Conservation (phyloP, 148 eudicot species). For the Beta vulgaris region DNA sequence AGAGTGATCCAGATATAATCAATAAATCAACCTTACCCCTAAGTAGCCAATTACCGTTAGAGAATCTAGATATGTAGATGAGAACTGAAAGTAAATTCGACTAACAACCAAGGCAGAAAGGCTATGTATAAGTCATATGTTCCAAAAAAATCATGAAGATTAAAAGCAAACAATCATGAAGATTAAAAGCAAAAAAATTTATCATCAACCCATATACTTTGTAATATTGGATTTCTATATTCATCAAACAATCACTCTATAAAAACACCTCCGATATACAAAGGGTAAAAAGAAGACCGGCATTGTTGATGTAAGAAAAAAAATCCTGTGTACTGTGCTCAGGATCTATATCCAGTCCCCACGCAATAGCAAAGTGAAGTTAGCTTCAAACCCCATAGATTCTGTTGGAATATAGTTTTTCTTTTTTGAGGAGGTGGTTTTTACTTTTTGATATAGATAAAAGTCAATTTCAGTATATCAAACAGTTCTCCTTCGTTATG, state of each 20-base stretch:
- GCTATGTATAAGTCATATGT: too few species aligned
- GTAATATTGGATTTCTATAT: neutral
- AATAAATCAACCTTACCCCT: neutral
- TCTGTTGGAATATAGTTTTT: neutral
- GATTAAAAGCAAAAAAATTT: neutral
- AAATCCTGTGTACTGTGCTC: neutral
- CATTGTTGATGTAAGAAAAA: neutral
- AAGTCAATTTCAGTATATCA: neutral
- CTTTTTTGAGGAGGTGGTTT: too few species aligned
- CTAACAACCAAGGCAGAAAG: neutral
- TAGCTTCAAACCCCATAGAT: neutral
- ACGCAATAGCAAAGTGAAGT: neutral
- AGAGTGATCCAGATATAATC: too few species aligned
- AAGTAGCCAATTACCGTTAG: neutral
- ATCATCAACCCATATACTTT: neutral
- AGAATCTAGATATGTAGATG: neutral
- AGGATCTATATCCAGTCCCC: neutral
- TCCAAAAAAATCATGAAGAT: too few species aligned
- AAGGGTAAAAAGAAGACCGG: neutral
- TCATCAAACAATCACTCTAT: neutral
- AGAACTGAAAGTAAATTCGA: neutral
- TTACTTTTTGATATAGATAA: too few species aligned
- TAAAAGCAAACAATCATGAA: too few species aligned
- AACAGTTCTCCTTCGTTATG: neutral
- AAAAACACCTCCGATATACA: neutral